Conservation (phyloP, 2,329 filamentous ascomycete genomes). For the Aspergillus pseudoglaucus region DNA sequence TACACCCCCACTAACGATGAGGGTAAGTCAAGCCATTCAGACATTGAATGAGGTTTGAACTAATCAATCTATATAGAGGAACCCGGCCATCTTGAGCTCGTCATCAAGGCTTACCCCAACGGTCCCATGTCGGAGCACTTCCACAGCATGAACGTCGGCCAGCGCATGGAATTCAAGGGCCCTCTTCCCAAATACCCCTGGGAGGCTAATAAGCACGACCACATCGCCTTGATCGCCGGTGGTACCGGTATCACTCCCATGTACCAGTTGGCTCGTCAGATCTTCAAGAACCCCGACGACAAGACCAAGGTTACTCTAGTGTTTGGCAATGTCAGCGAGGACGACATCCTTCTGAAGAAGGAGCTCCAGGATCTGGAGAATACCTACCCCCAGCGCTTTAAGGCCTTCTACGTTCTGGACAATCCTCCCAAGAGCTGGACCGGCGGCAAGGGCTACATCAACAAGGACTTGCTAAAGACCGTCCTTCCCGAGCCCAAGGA, state of each 20-base stretch:
- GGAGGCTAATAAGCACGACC: conserved; percentile 84
- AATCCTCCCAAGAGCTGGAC: conserved; percentile 72
- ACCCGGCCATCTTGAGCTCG: conserved; percentile 74
- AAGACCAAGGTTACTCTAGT: conserved; percentile 96
- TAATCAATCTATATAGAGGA: conserved; percentile 47
- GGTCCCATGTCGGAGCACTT: conserved; percentile 90
- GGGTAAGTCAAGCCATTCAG: conserved; percentile 39
- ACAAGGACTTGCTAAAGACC: conserved; percentile 88
- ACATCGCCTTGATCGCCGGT: conserved; percentile 67
- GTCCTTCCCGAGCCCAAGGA: conserved; percentile 88
- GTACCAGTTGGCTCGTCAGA: conserved; percentile 86
- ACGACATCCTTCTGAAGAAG: conserved; percentile 84
- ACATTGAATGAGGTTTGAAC: not conserved
- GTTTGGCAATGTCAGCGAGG: conserved; percentile 81
- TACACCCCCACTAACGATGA: conserved; percentile 92
- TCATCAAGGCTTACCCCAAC: conserved; percentile 85
- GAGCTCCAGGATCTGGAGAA: conserved; percentile 86
- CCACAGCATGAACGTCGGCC: conserved; percentile 72
- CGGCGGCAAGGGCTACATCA: conserved; percentile 73
- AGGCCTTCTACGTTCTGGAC: conserved; percentile 88
- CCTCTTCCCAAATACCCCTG: conserved; percentile 91
- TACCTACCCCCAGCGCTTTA: conserved; percentile 90
- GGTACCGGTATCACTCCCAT: conserved; percentile 96
- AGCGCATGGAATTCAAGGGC: conserved; percentile 86
- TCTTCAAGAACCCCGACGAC: conserved; percentile 94